These are phyloP conservation scores for Tylopilus sp. DNA, from an alignment of 768 basidiomycete species.

Conservation along the genomic window DNA sequence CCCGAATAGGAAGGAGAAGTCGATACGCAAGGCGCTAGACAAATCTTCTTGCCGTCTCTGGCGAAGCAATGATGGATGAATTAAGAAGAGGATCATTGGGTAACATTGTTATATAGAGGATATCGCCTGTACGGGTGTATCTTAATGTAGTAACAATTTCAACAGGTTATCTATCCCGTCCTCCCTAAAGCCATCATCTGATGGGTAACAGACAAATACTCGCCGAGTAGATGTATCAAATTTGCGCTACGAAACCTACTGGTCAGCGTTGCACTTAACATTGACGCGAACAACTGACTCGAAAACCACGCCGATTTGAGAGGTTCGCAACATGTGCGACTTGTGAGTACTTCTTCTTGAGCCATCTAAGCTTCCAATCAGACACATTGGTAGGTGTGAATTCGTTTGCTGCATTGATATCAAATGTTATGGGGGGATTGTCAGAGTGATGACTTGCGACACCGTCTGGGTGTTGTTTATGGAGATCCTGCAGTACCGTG, in stretches of 20 bases:
- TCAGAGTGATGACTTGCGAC: background rate
- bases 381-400: conserved; percentile 43
- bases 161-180: conserved; percentile 44
- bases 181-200: conserved; percentile 43
- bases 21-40: conserved; percentile 40
- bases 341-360: conserved; percentile 42
- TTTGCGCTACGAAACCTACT: conserved; percentile 34
- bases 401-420: conserved; percentile 43
- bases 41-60: conserved; percentile 40
- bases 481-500: conserved; percentile 41
- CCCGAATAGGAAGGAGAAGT: conserved; percentile 37
- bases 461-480: conserved; percentile 27
- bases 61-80: conserved; percentile 21
- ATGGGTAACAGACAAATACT: conserved; percentile 51
- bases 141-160: conserved; percentile 32
- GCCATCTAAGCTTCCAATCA: conserved; percentile 44
- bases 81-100: background rate
- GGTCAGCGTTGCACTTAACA: background rate
- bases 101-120: background rate
- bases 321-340: conserved; percentile 40
- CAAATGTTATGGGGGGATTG: conserved; percentile 42
- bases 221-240: conserved; percentile 41
- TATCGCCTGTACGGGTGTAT: background rate
- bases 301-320: conserved; percentile 41
- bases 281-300: conserved; percentile 30